Evolutionary conservation across 2,329 filamentous ascomycete genomes (phyloP).

Genomic region (Magnaporthales sp.): DNA sequence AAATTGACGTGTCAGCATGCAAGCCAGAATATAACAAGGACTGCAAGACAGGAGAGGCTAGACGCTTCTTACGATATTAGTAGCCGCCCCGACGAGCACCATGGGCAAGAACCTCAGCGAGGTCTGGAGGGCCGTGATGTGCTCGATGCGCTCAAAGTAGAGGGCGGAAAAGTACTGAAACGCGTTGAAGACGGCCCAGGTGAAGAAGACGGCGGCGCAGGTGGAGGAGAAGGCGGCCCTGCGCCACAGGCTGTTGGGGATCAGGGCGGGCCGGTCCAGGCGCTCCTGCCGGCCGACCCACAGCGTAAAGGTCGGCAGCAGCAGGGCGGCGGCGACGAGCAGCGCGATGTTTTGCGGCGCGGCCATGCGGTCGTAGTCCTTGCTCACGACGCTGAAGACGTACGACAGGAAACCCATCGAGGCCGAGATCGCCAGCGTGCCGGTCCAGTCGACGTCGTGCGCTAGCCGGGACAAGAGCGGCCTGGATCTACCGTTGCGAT

Average conservation of each 20-base stretch:
- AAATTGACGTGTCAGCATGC: background rate
- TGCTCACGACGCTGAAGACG: conserved; percentile 33
- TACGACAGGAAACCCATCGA: conserved; percentile 42
- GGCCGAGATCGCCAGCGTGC: conserved; percentile 32
- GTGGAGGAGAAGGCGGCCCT: conserved; percentile 45
- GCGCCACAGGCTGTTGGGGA: conserved; percentile 52
- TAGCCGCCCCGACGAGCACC: conserved; percentile 9
- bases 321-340: conserved; percentile 29
- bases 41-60: background rate
- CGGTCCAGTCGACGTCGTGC: conserved; percentile 44
- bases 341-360: conserved; percentile 31
- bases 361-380: conserved; percentile 17
- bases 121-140: conserved; percentile 32
- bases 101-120: conserved; percentile 39
- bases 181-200: conserved; percentile 35
- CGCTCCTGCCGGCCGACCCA: conserved; percentile 46
- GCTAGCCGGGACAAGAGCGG: conserved; percentile 12
- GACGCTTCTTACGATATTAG: conserved; percentile 4
- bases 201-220: conserved; percentile 40
- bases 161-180: conserved; percentile 39
- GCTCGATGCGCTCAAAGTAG: conserved; percentile 41
- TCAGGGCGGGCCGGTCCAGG: conserved; percentile 40
- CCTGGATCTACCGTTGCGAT: background rate
- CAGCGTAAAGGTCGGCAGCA: conserved; percentile 39
- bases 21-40: background rate